These are phyloP conservation scores for Paramecium primaurelia DNA, from an alignment of 73 alveolate species.

Conservation along the genomic window DNA sequence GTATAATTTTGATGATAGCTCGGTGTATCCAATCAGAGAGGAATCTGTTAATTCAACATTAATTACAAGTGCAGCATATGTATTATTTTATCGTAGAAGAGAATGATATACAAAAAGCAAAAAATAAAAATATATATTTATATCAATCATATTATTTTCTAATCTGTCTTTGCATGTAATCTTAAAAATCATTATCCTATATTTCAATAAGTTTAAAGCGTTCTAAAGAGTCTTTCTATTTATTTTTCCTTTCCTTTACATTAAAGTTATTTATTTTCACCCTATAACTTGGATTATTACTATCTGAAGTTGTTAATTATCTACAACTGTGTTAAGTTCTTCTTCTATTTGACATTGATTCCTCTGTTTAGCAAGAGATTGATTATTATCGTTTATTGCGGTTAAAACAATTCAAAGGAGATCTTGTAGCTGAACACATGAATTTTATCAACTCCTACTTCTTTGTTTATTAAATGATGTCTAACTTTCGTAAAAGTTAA, in stretches of 20 bases:
- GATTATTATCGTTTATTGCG: neutral
- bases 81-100: conserved; percentile 88
- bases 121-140: neutral
- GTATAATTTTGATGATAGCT: conserved; percentile 85
- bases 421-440: neutral
- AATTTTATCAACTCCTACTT: neutral
- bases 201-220: neutral
- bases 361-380: neutral
- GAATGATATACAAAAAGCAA: neutral
- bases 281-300: neutral
- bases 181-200: neutral
- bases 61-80: conserved; percentile 85
- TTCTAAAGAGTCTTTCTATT: neutral
- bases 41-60: conserved; percentile 26
- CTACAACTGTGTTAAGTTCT: neutral
- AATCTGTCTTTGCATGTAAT: neutral
- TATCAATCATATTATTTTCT: neutral
- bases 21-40: conserved; percentile 55
- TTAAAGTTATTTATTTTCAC: neutral
- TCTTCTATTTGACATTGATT: neutral
- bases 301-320: neutral
- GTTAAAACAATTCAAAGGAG: neutral
- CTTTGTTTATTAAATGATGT: neutral
- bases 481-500: neutral
- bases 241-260: neutral